Conservation (phyloP, 768 basidiomycete genomes). For the Tephrocybe sp. region DNA sequence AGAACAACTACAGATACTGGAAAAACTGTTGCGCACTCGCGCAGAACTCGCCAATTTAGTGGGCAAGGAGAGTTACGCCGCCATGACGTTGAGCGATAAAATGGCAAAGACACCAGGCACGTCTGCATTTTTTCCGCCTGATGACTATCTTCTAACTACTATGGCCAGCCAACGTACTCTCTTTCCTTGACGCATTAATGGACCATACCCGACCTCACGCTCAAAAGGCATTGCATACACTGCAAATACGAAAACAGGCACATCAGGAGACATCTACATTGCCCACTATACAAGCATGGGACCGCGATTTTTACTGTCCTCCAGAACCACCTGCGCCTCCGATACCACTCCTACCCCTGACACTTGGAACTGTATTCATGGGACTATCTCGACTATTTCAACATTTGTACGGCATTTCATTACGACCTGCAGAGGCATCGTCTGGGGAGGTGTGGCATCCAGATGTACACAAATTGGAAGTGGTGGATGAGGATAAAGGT, state of each 20-base stretch:
- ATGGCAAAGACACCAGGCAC: constrained; percentile 95
- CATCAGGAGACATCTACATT: constrained; percentile 58
- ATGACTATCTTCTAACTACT: background rate
- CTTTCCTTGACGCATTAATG: constrained; percentile 82
- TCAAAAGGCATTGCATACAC: constrained; percentile 64
- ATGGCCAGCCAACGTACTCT: constrained; percentile 85
- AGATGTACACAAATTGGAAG: constrained; percentile 89
- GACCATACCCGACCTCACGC: constrained; percentile 81
- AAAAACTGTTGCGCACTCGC: constrained; percentile 71
- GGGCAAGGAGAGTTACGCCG: constrained; percentile 82
- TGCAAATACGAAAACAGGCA: constrained; percentile 70
- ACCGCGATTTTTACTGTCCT: constrained; percentile 91
- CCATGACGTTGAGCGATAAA: constrained; percentile 88
- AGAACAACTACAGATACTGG: constrained; percentile 76
- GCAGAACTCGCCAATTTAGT: constrained; percentile 83
- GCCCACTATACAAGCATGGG: constrained; percentile 90
- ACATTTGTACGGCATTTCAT: constrained; percentile 82
- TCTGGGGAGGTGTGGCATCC: constrained; percentile 89
- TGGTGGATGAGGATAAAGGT: constrained; percentile 86
- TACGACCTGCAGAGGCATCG: constrained; percentile 66
- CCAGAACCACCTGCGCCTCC: constrained; percentile 76
- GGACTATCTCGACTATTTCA: constrained; percentile 81
- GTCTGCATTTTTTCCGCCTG: constrained; percentile 15
- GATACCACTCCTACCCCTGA: constrained; percentile 70
- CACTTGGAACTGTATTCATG: constrained; percentile 89